Evolutionary conservation across 2,329 filamentous ascomycete species (phyloP), one percentile per base, ranked within the genome.

Genomic region (Exserohilum turcica): DNA sequence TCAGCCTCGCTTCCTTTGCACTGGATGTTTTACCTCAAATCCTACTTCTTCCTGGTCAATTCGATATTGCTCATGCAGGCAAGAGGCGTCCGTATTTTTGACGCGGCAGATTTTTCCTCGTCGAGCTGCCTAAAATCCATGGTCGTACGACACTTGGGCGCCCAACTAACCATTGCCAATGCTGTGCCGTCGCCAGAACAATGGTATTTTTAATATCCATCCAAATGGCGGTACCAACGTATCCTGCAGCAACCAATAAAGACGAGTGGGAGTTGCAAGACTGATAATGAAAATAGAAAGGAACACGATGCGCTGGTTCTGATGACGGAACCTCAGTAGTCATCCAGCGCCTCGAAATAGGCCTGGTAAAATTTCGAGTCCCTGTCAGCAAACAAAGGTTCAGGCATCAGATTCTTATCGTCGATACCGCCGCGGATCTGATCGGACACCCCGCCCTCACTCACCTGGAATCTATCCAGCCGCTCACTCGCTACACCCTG

Each of bases 31-130:
- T 49, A 32, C 43, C 32, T n/a, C 31, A 15, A 32, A 35, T 32
- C 39, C 33, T 28, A 35, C 44, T 39, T 42, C 49, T 52, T 36
- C 56, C 57, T 44, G 35, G 51, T 48, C 48, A n/a, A 45, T 35
- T 52, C 46, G 58, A 64, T 65, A 64, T 65, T 65, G 57, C 46
- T 37, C 52, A 31, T 56, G 58, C 56, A 59, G 39, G 7, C 43
- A 28, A 15, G 24, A 59, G 39, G 9, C 43, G 24, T 18, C 19
- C 43, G 19, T 24, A 29, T 32, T 48, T 28, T 28, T 9, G 12
- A 51, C 28, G 43, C 15, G 36, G 39, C 27, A 19, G 28, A 37
- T 37, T 49, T 48, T 28, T 47, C 50, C 16, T 55, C 44, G 35
- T 43, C 47, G 48, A 39, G 53, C 48, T 48, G 56, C 43, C 51